Base-by-base conservation (phyloP, 2,329 filamentous ascomycete species). In the Colletotrichum karsti region DNA sequence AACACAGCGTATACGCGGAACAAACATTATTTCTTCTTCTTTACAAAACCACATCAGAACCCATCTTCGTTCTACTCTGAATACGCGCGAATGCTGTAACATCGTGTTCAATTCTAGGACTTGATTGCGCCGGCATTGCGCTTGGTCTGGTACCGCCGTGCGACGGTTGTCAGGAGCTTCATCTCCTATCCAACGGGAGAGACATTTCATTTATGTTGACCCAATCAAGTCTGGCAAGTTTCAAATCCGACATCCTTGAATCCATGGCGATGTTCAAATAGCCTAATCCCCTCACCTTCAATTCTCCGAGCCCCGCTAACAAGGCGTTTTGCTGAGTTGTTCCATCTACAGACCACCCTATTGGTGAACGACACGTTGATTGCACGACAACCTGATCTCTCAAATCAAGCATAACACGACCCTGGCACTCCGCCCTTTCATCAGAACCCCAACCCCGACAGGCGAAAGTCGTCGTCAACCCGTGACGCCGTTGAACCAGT, bases 1-100 rank as follows among this genome's bases (percentile, higher is more conserved):
- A 41, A 54, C 58, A 35, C 26, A 28, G 7, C 35, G 24, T 41
- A 59, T 67, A 67, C 58, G 58, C 42, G 33, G 42, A 57, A 35
- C 8, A 37, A 7, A 20, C 13, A 13, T 28, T 5, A 5, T 30
- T 26, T 3, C 20, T 37, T 54, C n/a, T 37, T 39, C 5, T 13
- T 42, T 7, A 33, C 5, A 10, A 15, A 5, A 41, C 41, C 50
- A 12, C 8, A 10, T 12, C 33, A 13, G 13, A 35, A 10, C 5
- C 13, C 7, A 10, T 35, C 13, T 12, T 10, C 7, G 13, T 13
- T 13, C 9, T 35, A 12, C 9, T 35, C 33, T 35, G 33, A 35
- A 35, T 12, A 35, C 33, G 33, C 33, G 33, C 33, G 33, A 35
- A 12, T n/a, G n/a, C n/a, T n/a, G n/a, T n/a, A n/a, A n/a, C n/a